Evolutionary conservation across 345 rosid genomes (phyloP), one percentile per base, ranked within the genome.

Genomic region (Bruguiera sexangula): DNA sequence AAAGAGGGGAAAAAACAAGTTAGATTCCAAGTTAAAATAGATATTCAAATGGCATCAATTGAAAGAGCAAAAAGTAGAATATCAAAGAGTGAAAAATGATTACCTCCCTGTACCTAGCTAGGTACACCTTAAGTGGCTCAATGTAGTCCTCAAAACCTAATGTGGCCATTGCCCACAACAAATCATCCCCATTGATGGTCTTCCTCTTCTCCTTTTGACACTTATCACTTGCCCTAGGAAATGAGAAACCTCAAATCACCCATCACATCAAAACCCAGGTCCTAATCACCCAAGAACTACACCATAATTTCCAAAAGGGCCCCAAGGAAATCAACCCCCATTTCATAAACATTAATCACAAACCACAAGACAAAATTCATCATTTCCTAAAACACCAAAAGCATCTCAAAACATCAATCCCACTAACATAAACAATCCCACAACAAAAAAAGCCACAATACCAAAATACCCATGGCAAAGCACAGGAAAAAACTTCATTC

Each of bases 121-220:
- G 85, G 82, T 87, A 89, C 22, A 79, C 71, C 82, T 86, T 89
- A 20, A 87, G 78, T 0, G 88, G 89, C 55, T 84, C 91, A 29
- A 89, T 78, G 52, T 87, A 89, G 73, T 87, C 89, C 69, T 89
- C 91, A 79, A 89, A 89, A 10, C 91, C 95, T 53, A 89, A 68
- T 0, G 95, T 87, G 2, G 91, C 85, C 95, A 89, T 89, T 27
- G 95, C 95, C 95, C 95, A 87, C 57, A 89, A 67, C 79, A 89
- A 68, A 81, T 89, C 95, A 78, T 89, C 89, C 64, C 95, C 95
- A 76, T 89, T 85, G 65, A 87, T 83, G 21, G 91, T 89, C 82
- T 89, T 89, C 68, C 95, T 75, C 78, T 89, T 89, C 83, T 89
- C 92, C 65, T 80, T 82, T 74, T 84, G 88, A 62, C 96, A 87